Evolutionary conservation across 2,329 filamentous ascomycete species (phyloP).

Genomic region (Trichoderma sp.): DNA sequence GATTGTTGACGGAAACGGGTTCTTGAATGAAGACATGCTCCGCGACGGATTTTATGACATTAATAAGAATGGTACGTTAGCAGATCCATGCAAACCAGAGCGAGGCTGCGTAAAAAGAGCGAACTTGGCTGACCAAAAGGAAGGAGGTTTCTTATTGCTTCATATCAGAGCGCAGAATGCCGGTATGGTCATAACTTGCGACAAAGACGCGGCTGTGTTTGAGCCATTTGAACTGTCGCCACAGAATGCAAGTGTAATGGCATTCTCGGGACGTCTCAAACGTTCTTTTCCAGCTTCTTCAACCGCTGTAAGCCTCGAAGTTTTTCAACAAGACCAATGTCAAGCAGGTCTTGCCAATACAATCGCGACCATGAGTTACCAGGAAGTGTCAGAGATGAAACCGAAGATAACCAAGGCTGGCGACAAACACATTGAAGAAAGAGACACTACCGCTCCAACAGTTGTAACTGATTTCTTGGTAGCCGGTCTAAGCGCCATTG

Average conservation of each 20-base stretch:
- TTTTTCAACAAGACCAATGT: background rate
- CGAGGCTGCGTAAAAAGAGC: background rate
- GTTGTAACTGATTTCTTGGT: no score
- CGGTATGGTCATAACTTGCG: background rate
- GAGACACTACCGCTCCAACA: no score
- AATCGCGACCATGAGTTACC: conserved; percentile 37
- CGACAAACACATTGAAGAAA: no score
- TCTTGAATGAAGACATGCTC: no score
- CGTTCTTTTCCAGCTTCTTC: background rate
- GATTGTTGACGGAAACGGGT: no score
- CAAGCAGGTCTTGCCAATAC: conserved; percentile 9
- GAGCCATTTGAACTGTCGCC: background rate
- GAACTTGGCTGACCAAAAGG: background rate
- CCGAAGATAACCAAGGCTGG: no score
- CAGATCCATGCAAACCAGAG: no score
- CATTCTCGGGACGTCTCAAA: background rate
- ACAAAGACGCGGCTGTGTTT: background rate
- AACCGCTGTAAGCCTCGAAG: background rate
- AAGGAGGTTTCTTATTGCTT: background rate
- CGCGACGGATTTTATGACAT: no score
- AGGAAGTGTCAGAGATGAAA: no score
- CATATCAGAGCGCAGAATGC: background rate
- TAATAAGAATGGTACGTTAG: no score
- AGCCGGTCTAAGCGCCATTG: no score
- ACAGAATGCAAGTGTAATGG: background rate